Evolutionary conservation across 2,329 filamentous ascomycete genomes (phyloP), one percentile per base, ranked within the genome.

Genomic region (Aspergillus fructus): DNA sequence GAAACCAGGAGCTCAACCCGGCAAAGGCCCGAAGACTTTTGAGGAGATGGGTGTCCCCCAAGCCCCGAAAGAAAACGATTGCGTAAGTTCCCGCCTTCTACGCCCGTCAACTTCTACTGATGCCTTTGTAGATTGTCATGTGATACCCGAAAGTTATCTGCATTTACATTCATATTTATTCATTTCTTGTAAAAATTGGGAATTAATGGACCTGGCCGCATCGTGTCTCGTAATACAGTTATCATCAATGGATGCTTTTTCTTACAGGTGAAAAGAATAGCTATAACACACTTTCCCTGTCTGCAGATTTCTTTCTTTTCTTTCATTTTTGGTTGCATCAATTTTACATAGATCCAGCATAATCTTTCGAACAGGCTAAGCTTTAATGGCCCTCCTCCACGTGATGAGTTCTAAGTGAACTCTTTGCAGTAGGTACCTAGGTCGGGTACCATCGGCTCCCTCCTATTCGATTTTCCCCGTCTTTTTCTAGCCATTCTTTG

Each of bases 41-140:
- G 93, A 97, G 71, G 93, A 96, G 71, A 99, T 99, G 94, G 94
- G 94, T 40, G 93, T 99, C 66, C 91, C 92, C 6, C 84, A 87
- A 67, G 87, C 83, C 48, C 93, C 94, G 75, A 84, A 88, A 60
- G 90, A 96, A n/a, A 85, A 85, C 64, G 93, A 97, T 76, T 99
- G 93, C 80, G 93, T 97, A 85, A 79, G 84, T 37, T 34, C 3
- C 12, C 30, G 24, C 50, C 24, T 21, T 3, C 9, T 41, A 21
- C 53, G 24, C 33, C 5, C 4, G 11, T 41, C 7, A 45, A 27
- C 56, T 46, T 61, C 66, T 67, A 54, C 66, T 67, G 53, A 66
- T 59, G 6, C 21, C 8, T 19, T 30, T 33, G 5, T 59, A 76
- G 74, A 68, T 75, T 65, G 66, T 77, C 61, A 76, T 76, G 73